phyloP scores from a whole-genome alignment of 805 yeast species.

The Yarrowia porcina region DNA sequence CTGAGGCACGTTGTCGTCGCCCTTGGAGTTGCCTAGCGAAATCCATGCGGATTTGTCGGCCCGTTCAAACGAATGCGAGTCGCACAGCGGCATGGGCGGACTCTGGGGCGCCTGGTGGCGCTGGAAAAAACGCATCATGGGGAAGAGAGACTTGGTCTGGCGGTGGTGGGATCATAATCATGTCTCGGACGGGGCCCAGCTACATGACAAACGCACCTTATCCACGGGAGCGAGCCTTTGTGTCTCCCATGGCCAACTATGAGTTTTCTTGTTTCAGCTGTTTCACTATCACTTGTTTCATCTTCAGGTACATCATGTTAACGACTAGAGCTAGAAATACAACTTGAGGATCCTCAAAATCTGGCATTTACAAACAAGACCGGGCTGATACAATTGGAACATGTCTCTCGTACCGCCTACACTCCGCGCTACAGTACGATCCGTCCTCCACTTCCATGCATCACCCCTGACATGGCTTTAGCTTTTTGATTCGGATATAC shows the following conservation, averaged over 20 bases:
- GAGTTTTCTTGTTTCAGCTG: not conserved
- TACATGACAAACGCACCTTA: slow-evolving; percentile 2
- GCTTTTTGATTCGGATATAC: not conserved
- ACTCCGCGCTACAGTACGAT: too few relatives aligned
- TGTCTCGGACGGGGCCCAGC: not conserved
- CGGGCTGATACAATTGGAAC: too few relatives aligned
- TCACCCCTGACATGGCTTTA: not conserved
- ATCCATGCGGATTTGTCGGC: not conserved
- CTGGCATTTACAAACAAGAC: too few relatives aligned
- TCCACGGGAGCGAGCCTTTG: not conserved
- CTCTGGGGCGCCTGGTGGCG: not conserved
- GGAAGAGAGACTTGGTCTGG: not conserved
- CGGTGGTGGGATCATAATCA: not conserved
- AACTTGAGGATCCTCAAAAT: too few relatives aligned
- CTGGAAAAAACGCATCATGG: not conserved
- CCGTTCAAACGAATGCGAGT: not conserved
- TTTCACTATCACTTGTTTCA: not conserved
- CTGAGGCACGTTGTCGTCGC: not conserved
- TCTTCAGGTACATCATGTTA: too few relatives aligned
- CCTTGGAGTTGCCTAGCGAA: not conserved
- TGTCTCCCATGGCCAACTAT: too few relatives aligned
- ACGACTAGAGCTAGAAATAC: too few relatives aligned
- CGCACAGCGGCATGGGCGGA: slow-evolving; percentile 8
- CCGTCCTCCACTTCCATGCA: not conserved
- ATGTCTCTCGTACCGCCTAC: too few relatives aligned